Evolutionary conservation across 345 rosid species (phyloP).

Genomic region (Mangifera indica): DNA sequence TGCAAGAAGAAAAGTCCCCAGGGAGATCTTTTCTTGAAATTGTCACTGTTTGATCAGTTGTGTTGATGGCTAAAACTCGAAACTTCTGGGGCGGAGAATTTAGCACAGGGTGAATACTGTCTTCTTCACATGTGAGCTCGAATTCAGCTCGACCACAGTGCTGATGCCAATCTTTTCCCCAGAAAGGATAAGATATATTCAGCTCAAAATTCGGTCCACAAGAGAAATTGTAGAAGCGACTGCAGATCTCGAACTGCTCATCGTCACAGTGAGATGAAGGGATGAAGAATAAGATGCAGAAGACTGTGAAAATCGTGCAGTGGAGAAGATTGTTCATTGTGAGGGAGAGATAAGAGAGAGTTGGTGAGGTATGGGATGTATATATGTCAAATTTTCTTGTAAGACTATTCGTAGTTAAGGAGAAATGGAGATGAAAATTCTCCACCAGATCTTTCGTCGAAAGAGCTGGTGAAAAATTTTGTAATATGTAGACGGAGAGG

Average conservation of each 20-base stretch:
- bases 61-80: not conserved
- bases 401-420: no score
- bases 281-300: not conserved
- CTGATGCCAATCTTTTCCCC: constrained; percentile 25
- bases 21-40: constrained; percentile 13
- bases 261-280: not conserved
- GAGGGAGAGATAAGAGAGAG: no score
- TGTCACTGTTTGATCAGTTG: not conserved
- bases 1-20: constrained; percentile 26
- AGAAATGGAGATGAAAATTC: no score
- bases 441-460: no score
- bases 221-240: not conserved
- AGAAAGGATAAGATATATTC: constrained; percentile 42
- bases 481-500: no score
- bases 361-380: no score
- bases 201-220: not conserved
- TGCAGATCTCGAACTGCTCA: not conserved
- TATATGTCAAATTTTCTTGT: no score
- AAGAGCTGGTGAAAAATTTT: not conserved
- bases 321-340: not conserved
- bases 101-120: not conserved
- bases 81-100: not conserved
- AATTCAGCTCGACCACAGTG: constrained; percentile 38
- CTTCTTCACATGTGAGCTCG: constrained; percentile 29
- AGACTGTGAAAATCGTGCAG: not conserved